Base-by-base conservation (phyloP, 768 basidiomycete genomes). In the Hericium erinaceus region DNA sequence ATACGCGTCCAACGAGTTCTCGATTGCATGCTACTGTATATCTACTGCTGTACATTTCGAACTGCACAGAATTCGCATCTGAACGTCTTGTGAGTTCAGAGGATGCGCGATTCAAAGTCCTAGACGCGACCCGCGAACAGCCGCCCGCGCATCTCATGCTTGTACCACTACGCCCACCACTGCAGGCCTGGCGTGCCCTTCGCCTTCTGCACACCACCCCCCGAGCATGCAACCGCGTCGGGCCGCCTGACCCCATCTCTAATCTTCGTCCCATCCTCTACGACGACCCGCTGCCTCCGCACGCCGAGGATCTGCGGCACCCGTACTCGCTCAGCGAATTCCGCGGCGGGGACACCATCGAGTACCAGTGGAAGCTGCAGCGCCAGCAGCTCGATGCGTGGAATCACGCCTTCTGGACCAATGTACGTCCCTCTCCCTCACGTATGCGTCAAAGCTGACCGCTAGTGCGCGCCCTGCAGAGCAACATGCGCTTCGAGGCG, bases 271-370 rank as follows among this genome's bases (percentile, higher is more conserved):
- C 90, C 3, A 76, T 89, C 57, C 74, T 92, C 46, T 92, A 92
- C 72, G 83, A 85, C 64, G 80, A 84, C 64, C 69, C 73, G 3
- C 63, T 68, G 2, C 61, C 74, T 15, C 54, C 64, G 33, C 44
- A 46, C 41, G 40, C 58, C 40, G 57, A 59, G 39, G 60, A 60
- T 18, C 58, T 61, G 58, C 58, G 64, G 48, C 88, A 91, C 67
- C 90, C 89, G 3, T 92, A 92, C 72, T 91, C 90, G 13, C 80
- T 91, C 57, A 68, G 74, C 57, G 90, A 92, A 68, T 92, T 92
- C 70, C 71, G 72, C 28, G 59, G 67, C 52, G 53, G 64, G 50
- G 67, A 70, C 48, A 67, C 67, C 40, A 74, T 79, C 8, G 84
- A 87, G 56, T 76, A 90, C 51, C 88, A 86, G 64, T 86, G 79